A percentile compares a stretch with the other conserved stretches of the same genome.
phyloP scores from a whole-genome alignment of 139 green algal genomes.

The Chlamydomonas incerta region DNA sequence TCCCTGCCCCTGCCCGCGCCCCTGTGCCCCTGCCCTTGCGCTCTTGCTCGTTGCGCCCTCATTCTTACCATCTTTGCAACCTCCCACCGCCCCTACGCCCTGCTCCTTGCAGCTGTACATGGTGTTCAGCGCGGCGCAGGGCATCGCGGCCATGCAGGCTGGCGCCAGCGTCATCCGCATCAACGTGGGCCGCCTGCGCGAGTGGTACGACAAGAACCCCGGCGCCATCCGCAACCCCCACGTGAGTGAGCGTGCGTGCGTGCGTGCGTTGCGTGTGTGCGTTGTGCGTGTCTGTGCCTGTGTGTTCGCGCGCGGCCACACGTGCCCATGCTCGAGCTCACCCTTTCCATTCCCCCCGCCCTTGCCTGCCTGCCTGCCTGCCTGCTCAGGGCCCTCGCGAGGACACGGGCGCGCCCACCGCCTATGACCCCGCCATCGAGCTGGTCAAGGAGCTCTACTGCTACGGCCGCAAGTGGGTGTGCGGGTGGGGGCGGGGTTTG shows the following conservation, averaged over 20 bases:
- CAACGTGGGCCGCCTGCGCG: constrained; percentile 81
- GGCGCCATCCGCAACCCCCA: constrained; percentile 79
- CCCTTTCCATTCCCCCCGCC: not conserved
- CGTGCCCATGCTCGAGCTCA: no score
- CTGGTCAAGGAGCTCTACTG: constrained; percentile 82
- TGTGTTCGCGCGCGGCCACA: no score
- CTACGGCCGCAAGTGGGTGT: constrained; percentile 57
- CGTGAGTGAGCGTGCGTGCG: constrained; percentile 60
- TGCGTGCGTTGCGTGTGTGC: no score
- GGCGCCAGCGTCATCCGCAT: constrained; percentile 83
- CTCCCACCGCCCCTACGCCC: not conserved
- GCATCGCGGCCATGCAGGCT: constrained; percentile 50
- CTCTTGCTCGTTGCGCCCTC: not conserved
- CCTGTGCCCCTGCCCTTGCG: not conserved
- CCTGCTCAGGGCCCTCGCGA: constrained; percentile 72
- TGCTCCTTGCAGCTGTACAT: constrained; percentile 7
- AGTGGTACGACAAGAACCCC: constrained; percentile 90
- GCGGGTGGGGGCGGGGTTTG: no score
- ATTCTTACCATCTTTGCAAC: not conserved
- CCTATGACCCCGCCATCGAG: constrained; percentile 74
- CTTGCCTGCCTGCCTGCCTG: not conserved
- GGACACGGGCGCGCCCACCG: constrained; percentile 62
- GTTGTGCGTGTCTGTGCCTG: no score
- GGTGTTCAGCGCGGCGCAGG: constrained; percentile 43
- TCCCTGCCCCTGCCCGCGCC: no score